Conservation (phyloP, 768 basidiomycete species). For the Boletus sp. region DNA sequence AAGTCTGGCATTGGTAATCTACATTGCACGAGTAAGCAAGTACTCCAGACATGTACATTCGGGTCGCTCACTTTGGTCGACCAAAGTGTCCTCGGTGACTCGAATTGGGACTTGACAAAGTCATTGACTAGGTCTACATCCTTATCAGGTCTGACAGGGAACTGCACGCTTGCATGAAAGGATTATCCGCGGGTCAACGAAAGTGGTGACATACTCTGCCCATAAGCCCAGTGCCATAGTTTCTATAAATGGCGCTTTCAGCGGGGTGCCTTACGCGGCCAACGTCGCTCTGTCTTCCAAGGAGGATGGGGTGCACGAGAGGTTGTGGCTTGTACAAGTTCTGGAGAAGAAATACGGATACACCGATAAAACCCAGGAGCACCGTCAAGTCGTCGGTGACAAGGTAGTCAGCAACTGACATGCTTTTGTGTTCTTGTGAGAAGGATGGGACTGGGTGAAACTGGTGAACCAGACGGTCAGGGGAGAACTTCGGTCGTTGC, state of each 20-base stretch:
- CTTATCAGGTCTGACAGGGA: constrained; percentile 68
- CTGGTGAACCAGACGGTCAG: background rate
- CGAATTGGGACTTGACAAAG: constrained; percentile 62
- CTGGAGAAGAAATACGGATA: constrained; percentile 71
- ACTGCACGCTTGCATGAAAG: constrained; percentile 41
- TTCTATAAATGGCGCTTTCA: constrained; percentile 87
- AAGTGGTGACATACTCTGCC: constrained; percentile 58
- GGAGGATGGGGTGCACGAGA: constrained; percentile 88
- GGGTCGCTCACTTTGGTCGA: constrained; percentile 55
- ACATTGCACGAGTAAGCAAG: background rate
- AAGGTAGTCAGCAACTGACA: constrained; percentile 53
- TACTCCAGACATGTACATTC: background rate
- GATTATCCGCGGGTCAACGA: background rate
- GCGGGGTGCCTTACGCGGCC: constrained; percentile 73
- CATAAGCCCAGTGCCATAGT: constrained; percentile 82
- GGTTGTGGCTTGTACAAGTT: constrained; percentile 79
- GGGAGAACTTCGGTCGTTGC: constrained; percentile 2
- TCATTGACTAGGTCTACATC: constrained; percentile 66
- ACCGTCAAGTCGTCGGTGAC: constrained; percentile 79
- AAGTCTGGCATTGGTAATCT: constrained; percentile 75
- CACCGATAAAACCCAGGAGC: constrained; percentile 69
- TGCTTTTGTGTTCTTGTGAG: constrained; percentile 21
- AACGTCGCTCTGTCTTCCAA: constrained; percentile 90
- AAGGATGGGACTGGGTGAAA: background rate
- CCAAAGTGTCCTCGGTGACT: constrained; percentile 74